phyloP scores from a whole-genome alignment of 192 early-diverging fungal species.

The Dissophora ornata region DNA sequence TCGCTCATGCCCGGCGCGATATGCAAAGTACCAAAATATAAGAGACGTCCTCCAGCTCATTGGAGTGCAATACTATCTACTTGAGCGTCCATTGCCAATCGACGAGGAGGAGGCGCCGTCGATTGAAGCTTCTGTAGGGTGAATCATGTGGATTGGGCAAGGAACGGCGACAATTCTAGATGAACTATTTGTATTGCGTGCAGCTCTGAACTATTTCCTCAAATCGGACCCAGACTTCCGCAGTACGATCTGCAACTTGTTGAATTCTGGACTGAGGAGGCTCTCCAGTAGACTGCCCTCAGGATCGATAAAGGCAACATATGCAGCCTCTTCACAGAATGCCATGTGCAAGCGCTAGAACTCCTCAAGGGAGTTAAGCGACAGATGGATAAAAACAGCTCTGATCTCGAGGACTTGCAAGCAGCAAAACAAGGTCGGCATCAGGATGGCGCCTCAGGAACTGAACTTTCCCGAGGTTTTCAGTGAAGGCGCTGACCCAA shows the following conservation, averaged over 20 bases:
- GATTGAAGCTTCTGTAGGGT: constrained; percentile 28
- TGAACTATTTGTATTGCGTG: constrained; percentile 13
- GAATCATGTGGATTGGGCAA: constrained; percentile 11
- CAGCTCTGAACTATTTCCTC: constrained; percentile 21
- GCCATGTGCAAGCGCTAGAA: too few species aligned
- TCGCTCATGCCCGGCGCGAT: neutral
- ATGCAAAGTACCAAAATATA: constrained; percentile 22
- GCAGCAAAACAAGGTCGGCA: too few species aligned
- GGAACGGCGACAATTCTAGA: constrained; percentile 10
- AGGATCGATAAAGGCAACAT: too few species aligned
- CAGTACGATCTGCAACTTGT: constrained; percentile 19
- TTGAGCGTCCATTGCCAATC: constrained; percentile 5
- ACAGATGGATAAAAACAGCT: too few species aligned
- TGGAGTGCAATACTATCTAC: constrained; percentile 13
- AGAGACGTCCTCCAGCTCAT: constrained; percentile 4
- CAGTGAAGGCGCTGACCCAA: too few species aligned
- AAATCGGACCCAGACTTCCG: constrained; percentile 15
- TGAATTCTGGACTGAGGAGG: neutral
- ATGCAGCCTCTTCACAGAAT: too few species aligned
- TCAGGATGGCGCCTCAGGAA: too few species aligned
- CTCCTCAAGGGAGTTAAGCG: too few species aligned
- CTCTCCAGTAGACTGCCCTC: too few species aligned
- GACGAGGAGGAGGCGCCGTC: constrained; percentile 3
- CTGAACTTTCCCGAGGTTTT: too few species aligned
- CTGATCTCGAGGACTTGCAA: too few species aligned